phyloP scores from a whole-genome alignment of 140 eudicot genomes.

The Erigeron philadelphicus region DNA sequence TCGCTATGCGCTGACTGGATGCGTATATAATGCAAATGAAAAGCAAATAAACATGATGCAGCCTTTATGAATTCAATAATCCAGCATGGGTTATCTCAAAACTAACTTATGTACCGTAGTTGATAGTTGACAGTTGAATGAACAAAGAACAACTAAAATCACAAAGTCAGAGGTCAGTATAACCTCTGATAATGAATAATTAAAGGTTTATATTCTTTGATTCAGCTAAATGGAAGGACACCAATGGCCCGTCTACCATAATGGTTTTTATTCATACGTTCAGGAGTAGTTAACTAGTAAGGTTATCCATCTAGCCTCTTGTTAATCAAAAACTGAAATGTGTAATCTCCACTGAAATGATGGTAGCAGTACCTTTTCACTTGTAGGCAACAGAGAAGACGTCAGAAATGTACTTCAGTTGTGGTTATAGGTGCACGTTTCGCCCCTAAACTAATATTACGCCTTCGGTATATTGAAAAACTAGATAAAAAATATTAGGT shows the following conservation, averaged over 20 bases:
- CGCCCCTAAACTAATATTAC: background rate
- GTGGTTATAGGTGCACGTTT: background rate
- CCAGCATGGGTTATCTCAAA: background rate
- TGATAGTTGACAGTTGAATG: slow-evolving; percentile 5
- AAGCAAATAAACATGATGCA: background rate
- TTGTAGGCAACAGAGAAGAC: background rate
- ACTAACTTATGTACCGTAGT: background rate
- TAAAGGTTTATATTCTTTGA: too few species aligned
- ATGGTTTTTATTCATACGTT: too few species aligned
- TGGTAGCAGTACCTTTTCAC: background rate
- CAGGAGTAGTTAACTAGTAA: too few species aligned
- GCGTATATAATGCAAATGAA: background rate
- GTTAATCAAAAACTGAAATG: too few species aligned
- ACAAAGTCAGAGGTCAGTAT: too few species aligned
- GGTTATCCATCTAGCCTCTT: too few species aligned
- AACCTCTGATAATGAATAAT: too few species aligned
- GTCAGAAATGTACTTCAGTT: background rate
- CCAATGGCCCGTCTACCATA: too few species aligned
- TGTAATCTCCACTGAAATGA: background rate
- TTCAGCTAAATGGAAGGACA: too few species aligned
- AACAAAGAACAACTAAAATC: too few species aligned
- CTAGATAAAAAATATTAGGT: background rate
- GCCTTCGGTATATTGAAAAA: background rate
- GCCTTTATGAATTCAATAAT: slow-evolving; percentile 17
- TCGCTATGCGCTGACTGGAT: too few species aligned